Conservation (phyloP, 352 stramenopile genomes). For the Proteromonas lacertae region DNA sequence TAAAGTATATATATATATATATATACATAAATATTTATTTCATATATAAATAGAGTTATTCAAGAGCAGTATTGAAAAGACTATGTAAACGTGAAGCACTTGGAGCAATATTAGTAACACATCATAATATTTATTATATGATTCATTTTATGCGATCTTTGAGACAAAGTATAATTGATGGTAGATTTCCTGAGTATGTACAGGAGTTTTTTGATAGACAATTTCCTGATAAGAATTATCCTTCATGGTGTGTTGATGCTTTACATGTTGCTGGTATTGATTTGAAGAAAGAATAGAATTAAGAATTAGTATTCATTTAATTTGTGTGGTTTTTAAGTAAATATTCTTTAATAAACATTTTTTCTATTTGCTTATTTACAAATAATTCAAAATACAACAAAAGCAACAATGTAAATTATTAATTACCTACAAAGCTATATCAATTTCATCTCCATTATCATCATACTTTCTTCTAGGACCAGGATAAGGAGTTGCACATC, state of each 20-base stretch:
- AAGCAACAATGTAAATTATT: too few relatives aligned
- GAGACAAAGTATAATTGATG: conserved; percentile 22
- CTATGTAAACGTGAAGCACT: conserved; percentile 20
- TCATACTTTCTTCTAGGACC: too few relatives aligned
- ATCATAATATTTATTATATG: conserved; percentile 43
- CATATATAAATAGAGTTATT: conserved; percentile 13
- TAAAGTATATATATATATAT: too few relatives aligned
- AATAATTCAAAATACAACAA: too few relatives aligned
- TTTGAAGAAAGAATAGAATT: too few relatives aligned
- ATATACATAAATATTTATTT: conserved; percentile 14
- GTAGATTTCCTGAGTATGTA: not conserved
- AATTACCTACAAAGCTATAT: too few relatives aligned
- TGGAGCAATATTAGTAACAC: conserved; percentile 23
- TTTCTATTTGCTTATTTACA: too few relatives aligned
- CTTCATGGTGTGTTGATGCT: not conserved
- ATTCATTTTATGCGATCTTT: conserved; percentile 25
- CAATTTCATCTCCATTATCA: too few relatives aligned
- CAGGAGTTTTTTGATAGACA: not conserved
- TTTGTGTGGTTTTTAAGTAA: too few relatives aligned
- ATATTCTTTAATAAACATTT: too few relatives aligned
- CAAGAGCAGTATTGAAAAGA: conserved; percentile 19
- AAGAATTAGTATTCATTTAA: too few relatives aligned
- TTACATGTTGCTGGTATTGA: not conserved
- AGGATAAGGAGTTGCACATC: too few relatives aligned
- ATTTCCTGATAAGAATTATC: not conserved